These are phyloP conservation scores for Suillus ampliporus DNA, from an alignment of 768 basidiomycete species.

Conservation along the genomic window DNA sequence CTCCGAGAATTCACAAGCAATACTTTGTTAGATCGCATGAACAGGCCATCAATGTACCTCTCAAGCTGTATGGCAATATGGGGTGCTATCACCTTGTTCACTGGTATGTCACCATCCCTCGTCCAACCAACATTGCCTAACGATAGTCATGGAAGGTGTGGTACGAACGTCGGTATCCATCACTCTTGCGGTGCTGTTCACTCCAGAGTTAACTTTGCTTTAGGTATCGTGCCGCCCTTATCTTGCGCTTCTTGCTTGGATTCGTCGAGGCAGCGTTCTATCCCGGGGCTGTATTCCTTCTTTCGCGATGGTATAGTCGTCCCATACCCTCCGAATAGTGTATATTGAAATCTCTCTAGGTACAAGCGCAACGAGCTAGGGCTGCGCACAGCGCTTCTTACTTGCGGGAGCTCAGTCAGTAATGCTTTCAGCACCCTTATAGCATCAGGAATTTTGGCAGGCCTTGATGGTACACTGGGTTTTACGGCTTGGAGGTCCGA, in stretches of 20 bases:
- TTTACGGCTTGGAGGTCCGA: conserved; percentile 73
- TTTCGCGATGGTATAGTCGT: conserved; percentile 61
- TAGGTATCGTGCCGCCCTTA: conserved; percentile 63
- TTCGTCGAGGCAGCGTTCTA: conserved; percentile 74
- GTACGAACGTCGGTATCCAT: conserved; percentile 32
- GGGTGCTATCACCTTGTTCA: conserved; percentile 64
- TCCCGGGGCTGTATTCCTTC: conserved; percentile 68
- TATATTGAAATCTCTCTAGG: conserved; percentile 8
- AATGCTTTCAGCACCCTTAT: conserved; percentile 84
- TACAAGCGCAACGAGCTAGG: conserved; percentile 76
- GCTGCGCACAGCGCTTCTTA: conserved; percentile 65
- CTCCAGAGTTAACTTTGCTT: conserved; percentile 2
- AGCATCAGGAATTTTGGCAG: conserved; percentile 74
- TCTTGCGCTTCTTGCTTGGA: conserved; percentile 81
- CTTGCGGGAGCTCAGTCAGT: conserved; percentile 73
- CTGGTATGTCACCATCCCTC: conserved; percentile 41
- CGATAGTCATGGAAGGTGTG: conserved; percentile 34
- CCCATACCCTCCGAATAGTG: not conserved
- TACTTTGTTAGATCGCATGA: conserved; percentile 68
- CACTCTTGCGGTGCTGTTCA: conserved; percentile 10
- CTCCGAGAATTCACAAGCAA: conserved; percentile 49
- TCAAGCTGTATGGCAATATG: conserved; percentile 71
- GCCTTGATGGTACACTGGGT: conserved; percentile 70
- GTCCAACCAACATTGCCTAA: conserved; percentile 10
- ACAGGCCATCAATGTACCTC: conserved; percentile 68